A percentile compares a stretch with the other conserved stretches of the same genome.
Evolutionary conservation across 78 protist genomes (phyloP).

Genomic region (Pelomyxa schiedti): DNA sequence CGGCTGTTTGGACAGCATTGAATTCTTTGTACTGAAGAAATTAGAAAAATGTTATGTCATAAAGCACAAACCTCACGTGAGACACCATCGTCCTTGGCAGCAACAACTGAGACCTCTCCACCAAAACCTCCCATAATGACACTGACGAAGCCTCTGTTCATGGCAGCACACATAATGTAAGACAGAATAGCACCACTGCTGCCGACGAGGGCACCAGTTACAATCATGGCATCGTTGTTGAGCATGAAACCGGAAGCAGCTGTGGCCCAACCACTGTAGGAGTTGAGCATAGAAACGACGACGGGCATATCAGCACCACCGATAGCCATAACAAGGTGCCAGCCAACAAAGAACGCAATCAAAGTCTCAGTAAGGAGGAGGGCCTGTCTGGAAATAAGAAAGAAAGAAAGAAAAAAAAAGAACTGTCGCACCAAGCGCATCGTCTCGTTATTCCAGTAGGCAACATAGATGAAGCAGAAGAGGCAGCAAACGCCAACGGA

Average conservation of each 20-base stretch:
- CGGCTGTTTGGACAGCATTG: background rate
- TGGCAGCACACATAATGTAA: slow-evolving; percentile 93
- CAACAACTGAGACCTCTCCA: slow-evolving; percentile 17
- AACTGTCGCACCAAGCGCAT: background rate
- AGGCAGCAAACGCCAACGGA: background rate
- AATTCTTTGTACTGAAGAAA: slow-evolving; percentile 11
- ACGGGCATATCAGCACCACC: slow-evolving; percentile 99
- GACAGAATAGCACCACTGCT: slow-evolving; percentile 91
- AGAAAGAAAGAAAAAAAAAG: no score
- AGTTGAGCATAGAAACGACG: slow-evolving; percentile 90
- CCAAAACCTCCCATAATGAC: slow-evolving; percentile 93
- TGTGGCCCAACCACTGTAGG: slow-evolving; percentile 86
- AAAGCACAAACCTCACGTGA: no score
- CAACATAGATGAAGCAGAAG: background rate
- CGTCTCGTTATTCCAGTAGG: no score
- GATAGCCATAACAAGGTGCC: slow-evolving; percentile 63
- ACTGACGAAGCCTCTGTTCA: slow-evolving; percentile 80
- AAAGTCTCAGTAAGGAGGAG: background rate
- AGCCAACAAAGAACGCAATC: background rate
- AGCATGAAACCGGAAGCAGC: slow-evolving; percentile 78
- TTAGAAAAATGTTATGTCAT: background rate
- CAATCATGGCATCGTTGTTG: slow-evolving; percentile 55
- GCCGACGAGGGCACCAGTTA: slow-evolving; percentile 93
- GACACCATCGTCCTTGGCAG: slow-evolving; percentile 25
- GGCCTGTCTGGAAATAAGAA: background rate